Evolutionary conservation across 164 flowering plant genomes (phyloP).

Genomic region (Aristolochia fimbriata): DNA sequence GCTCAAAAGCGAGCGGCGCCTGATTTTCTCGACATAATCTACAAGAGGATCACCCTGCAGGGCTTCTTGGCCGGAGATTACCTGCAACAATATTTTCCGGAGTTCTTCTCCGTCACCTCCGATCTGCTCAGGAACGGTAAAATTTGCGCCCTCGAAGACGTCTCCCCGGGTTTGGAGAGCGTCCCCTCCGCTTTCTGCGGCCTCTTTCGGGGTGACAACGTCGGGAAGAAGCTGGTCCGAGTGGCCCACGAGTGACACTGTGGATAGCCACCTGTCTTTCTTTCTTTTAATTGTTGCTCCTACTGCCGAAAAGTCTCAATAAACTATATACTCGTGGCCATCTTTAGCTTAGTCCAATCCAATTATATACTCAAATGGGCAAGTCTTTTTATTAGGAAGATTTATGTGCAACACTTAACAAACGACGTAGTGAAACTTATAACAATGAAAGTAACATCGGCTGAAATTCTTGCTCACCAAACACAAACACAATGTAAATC

Average conservation of each 20-base stretch:
- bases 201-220: conserved; percentile 48
- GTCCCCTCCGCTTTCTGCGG: conserved; percentile 51
- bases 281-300: too few species aligned
- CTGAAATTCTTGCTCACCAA: too few species aligned
- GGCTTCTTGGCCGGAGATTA: conserved; percentile 49
- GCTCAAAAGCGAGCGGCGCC: conserved; percentile 29
- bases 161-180: conserved; percentile 55
- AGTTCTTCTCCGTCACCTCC: conserved; percentile 31
- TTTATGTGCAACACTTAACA: too few species aligned
- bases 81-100: conserved; percentile 19
- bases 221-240: conserved; percentile 56
- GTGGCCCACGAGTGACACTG: conserved; percentile 20
- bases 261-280: too few species aligned
- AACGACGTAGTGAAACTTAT: too few species aligned
- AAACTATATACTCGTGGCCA: too few species aligned
- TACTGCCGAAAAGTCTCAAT: too few species aligned
- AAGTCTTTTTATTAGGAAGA: too few species aligned
- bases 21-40: conserved; percentile 40
- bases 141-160: conserved; percentile 40
- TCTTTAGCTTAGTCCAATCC: too few species aligned
- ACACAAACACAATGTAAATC: too few species aligned
- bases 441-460: too few species aligned
- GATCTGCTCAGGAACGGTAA: conserved; percentile 28
- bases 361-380: too few species aligned
- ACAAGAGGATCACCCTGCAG: conserved; percentile 47